A percentile compares a stretch with the other conserved stretches of the same genome.
Evolutionary conservation across 2,329 filamentous ascomycete species (phyloP).

Genomic region (Teratosphaeria nubilosa): DNA sequence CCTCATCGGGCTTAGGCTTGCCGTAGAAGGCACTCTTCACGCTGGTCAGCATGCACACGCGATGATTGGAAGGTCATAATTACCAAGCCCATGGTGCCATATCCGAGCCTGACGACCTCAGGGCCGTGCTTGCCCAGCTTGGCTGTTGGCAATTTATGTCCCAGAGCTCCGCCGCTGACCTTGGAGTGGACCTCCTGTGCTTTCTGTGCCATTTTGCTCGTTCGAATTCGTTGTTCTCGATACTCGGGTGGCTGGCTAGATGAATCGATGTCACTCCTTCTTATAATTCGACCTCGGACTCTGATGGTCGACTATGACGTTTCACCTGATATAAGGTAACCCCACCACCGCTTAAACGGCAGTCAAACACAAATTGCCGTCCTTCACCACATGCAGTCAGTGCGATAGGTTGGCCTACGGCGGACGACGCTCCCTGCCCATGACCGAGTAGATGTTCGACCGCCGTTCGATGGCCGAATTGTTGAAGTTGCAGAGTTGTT

Average conservation of each 20-base stretch:
- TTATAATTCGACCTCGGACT: too few species aligned
- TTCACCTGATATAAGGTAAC: not conserved
- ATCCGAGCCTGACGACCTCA: slow-evolving; percentile 40
- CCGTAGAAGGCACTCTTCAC: slow-evolving; percentile 36
- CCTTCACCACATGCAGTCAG: too few species aligned
- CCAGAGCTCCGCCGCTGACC: slow-evolving; percentile 13
- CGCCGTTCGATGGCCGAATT: too few species aligned
- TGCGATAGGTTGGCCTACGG: too few species aligned
- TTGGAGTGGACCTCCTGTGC: slow-evolving; percentile 13
- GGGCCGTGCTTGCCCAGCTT: slow-evolving; percentile 45
- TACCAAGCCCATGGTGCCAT: slow-evolving; percentile 45
- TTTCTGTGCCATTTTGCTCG: slow-evolving; percentile 5
- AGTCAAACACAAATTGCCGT: not conserved
- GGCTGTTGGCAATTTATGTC: slow-evolving; percentile 31
- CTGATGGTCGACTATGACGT: not conserved
- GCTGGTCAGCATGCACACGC: not conserved
- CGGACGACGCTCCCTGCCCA: too few species aligned
- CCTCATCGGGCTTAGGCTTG: slow-evolving; percentile 37
- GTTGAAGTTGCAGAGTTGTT: too few species aligned
- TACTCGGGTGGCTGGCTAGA: not conserved
- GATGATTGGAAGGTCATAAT: not conserved
- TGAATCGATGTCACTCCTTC: not conserved
- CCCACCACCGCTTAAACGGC: not conserved
- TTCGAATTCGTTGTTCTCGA: not conserved
- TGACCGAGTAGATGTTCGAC: too few species aligned